phyloP scores from a whole-genome alignment of 2,329 filamentous ascomycete species.

The Sporothrix inflata region DNA sequence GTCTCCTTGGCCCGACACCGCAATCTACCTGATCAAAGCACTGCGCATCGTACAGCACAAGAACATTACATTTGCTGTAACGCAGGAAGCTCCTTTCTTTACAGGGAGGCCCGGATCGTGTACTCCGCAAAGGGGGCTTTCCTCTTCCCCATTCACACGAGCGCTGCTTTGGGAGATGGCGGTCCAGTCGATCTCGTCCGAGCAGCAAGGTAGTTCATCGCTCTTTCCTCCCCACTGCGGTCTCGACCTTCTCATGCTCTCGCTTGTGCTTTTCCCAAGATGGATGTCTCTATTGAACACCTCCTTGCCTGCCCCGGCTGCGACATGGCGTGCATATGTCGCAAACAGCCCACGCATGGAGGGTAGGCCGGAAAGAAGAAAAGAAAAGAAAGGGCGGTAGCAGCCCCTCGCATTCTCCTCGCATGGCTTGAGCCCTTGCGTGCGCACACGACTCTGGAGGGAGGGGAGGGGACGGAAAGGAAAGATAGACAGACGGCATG shows the following conservation, averaged over 20 bases:
- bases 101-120: background rate
- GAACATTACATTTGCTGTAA: constrained; percentile 10
- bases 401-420: background rate
- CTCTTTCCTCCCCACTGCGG: background rate
- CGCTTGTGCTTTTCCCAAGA: background rate
- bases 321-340: background rate
- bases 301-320: background rate
- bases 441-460: background rate
- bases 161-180: background rate
- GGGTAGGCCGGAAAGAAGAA: background rate
- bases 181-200: constrained; percentile 2
- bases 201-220: background rate
- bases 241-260: background rate
- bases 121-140: background rate
- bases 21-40: background rate
- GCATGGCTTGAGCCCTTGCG: constrained; percentile 7
- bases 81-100: background rate
- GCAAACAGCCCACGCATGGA: background rate
- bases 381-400: background rate
- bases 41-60: background rate
- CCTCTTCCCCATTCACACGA: background rate
- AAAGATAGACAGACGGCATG: background rate
- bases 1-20: background rate
- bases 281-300: background rate
- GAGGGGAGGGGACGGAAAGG: background rate